Evolutionary conservation across 805 yeast genomes (phyloP).

Genomic region (Spathaspora passalidarum): DNA sequence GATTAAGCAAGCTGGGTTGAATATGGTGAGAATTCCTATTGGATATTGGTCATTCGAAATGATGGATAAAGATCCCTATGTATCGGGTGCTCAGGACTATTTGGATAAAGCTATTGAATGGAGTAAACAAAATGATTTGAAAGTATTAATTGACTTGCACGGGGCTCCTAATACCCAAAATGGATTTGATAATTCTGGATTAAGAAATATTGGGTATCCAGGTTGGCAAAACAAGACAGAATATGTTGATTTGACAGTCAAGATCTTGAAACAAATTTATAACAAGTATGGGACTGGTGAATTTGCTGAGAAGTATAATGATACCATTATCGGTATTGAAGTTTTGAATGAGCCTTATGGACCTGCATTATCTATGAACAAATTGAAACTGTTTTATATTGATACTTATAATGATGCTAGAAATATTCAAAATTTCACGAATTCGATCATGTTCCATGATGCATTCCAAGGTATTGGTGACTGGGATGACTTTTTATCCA

Average conservation of each 20-base stretch:
- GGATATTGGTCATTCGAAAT: conserved; percentile 78
- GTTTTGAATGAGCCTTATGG: conserved; percentile 40
- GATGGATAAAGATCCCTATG: conserved; percentile 54
- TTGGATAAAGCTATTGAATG: conserved; percentile 64
- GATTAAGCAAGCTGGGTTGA: conserved; percentile 54
- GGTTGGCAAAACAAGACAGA: conserved; percentile 32
- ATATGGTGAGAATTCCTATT: conserved; percentile 71
- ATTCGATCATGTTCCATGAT: conserved; percentile 58
- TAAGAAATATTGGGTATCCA: conserved; percentile 42
- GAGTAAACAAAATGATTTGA: conserved; percentile 57
- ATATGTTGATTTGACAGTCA: conserved; percentile 25
- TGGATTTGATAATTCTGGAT: conserved; percentile 82
- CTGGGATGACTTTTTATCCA: conserved; percentile 48
- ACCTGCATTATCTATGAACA: conserved; percentile 18
- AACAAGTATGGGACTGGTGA: conserved; percentile 33
- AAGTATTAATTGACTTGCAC: conserved; percentile 75
- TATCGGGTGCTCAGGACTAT: conserved; percentile 62
- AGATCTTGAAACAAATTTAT: conserved; percentile 32
- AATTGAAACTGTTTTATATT: conserved; percentile 26
- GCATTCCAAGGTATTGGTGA: conserved; percentile 56
- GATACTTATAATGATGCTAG: conserved; percentile 32
- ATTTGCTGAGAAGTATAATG: conserved; percentile 16
- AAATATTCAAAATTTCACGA: conserved; percentile 26
- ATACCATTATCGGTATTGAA: conserved; percentile 39
- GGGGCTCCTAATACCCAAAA: conserved; percentile 85